A percentile compares a stretch with the other conserved stretches of the same genome.
These are phyloP conservation scores for Venturia effusa DNA, from an alignment of 2,329 filamentous ascomycete species.

Conservation along the genomic window DNA sequence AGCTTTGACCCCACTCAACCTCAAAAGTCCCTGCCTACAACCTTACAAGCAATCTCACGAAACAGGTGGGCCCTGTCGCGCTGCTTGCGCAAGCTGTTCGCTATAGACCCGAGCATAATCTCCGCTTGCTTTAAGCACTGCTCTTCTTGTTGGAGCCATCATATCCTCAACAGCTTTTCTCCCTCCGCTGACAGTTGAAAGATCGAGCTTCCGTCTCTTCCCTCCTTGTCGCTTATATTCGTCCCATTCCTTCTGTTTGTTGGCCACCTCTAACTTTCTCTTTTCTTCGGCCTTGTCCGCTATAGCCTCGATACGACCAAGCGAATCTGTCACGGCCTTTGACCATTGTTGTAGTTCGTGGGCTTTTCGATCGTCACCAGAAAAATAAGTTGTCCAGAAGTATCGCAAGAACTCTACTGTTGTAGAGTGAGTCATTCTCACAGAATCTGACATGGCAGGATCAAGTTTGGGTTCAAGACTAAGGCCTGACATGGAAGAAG, in stretches of 20 bases:
- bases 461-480: constrained; percentile 25
- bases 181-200: constrained; percentile 61
- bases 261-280: constrained; percentile 54
- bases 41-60: background rate
- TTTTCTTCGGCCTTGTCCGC: constrained; percentile 69
- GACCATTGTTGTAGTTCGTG: constrained; percentile 71
- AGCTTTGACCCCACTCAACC: background rate
- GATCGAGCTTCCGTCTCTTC: constrained; percentile 60
- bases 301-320: constrained; percentile 69
- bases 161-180: constrained; percentile 64
- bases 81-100: background rate
- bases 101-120: constrained; percentile 56
- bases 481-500: constrained; percentile 21
- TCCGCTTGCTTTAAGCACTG: constrained; percentile 58
- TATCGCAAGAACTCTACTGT: constrained; percentile 94
- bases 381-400: constrained; percentile 89
- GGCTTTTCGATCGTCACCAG: constrained; percentile 71
- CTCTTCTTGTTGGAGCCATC: constrained; percentile 61
- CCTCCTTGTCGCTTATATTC: constrained; percentile 62
- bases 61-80: background rate
- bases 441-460: constrained; percentile 44
- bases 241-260: constrained; percentile 58
- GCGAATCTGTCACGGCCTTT: constrained; percentile 68
- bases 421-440: constrained; percentile 77
- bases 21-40: background rate